Percentiles rank a stretch among this genome's conserved stretches.
Evolutionary conservation across 2,329 filamentous ascomycete genomes (phyloP).

Genomic region (Coleophoma crateriformis): DNA sequence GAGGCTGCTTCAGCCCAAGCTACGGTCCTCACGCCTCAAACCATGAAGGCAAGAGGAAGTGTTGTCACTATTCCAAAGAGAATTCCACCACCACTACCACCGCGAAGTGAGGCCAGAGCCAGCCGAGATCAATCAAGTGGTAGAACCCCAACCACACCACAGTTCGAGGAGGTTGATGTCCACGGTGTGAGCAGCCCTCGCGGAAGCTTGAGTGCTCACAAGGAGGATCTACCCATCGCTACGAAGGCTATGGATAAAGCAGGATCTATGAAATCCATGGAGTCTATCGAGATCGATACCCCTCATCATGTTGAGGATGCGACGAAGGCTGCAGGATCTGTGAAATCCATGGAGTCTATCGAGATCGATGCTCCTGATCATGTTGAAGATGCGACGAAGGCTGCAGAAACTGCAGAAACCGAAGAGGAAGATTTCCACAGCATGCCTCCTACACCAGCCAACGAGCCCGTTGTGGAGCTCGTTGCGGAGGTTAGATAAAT

Average conservation of each 20-base stretch:
- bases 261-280: neutral
- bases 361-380: neutral
- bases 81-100: conserved; percentile 64
- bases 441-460: conserved; percentile 9
- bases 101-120: conserved; percentile 59
- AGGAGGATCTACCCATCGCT: neutral
- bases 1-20: conserved; percentile 57
- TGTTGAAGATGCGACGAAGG: neutral
- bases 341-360: neutral
- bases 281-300: neutral
- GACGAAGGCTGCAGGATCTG: no score
- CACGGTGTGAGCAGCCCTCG: conserved; percentile 7
- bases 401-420: neutral
- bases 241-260: no score
- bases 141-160: conserved; percentile 17
- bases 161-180: conserved; percentile 27
- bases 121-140: conserved; percentile 19
- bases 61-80: conserved; percentile 83
- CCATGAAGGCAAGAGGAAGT: conserved; percentile 57
- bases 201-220: neutral
- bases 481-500: no score
- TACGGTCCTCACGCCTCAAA: conserved; percentile 47
- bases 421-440: conserved; percentile 14
- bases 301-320: neutral
- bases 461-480: neutral